Percentiles rank a stretch among this genome's conserved stretches.
Conservation (phyloP, 805 yeast species). For the Ogataea pilisensis region DNA sequence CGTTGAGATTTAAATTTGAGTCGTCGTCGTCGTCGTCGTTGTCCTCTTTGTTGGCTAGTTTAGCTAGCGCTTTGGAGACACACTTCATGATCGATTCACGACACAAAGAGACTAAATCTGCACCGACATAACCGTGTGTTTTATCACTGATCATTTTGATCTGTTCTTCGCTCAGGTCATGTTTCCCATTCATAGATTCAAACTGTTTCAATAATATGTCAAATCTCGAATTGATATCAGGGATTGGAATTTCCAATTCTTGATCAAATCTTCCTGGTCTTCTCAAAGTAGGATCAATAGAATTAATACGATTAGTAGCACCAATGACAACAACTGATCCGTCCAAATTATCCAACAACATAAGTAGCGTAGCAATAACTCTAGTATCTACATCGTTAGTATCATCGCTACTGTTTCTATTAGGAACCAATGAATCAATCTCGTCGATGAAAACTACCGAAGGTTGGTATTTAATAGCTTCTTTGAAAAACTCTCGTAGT, state of each 20-base stretch:
- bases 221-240: slow-evolving; percentile 74
- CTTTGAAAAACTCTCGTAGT: slow-evolving; percentile 75
- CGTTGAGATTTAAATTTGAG: slow-evolving; percentile 7
- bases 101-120: slow-evolving; percentile 83
- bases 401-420: slow-evolving; percentile 68
- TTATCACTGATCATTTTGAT: slow-evolving; percentile 62
- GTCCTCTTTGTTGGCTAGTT: neutral
- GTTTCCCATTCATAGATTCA: slow-evolving; percentile 43
- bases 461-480: slow-evolving; percentile 85
- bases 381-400: slow-evolving; percentile 87
- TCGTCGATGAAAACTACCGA: slow-evolving; percentile 87
- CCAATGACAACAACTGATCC: slow-evolving; percentile 69
- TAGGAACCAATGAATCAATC: slow-evolving; percentile 88
- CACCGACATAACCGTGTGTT: slow-evolving; percentile 98
- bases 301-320: slow-evolving; percentile 91
- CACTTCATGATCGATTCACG: slow-evolving; percentile 87
- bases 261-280: slow-evolving; percentile 95
- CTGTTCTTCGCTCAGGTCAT: slow-evolving; percentile 48
- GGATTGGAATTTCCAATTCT: slow-evolving; percentile 88
- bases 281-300: slow-evolving; percentile 82
- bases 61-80: slow-evolving; percentile 55
- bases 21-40: neutral
- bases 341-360: slow-evolving; percentile 76
- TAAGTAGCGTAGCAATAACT: slow-evolving; percentile 82
- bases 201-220: slow-evolving; percentile 70